Evolutionary conservation across 306 rosid species (phyloP), one percentile per base, ranked within the genome.

Genomic region (Vigna mungo): DNA sequence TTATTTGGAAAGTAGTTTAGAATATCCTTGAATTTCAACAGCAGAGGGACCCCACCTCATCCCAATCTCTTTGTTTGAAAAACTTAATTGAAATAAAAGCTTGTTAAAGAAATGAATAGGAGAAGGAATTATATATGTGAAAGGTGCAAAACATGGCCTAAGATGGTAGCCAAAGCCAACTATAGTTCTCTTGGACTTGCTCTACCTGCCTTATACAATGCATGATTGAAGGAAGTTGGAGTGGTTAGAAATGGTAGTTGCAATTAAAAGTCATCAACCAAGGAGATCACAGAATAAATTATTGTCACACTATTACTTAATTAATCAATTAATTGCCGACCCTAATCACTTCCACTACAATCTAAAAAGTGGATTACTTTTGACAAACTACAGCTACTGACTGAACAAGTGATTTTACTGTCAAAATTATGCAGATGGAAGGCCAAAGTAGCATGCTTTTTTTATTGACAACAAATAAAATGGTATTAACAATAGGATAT

Each of bases 201-300:
- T 30, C 65, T 58, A 39, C 67, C 71, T 75, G 60, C 72, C 73
- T 70, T 82, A 32, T 62, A 41, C 81, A 82, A 64, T 81, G 84
- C 84, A 78, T 78, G 81, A 85, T 75, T 75, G 74, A 70, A 74
- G 80, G 79, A 78, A 75, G 73, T 79, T 85, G 79, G 86, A 78
- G 84, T 78, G 73, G 85, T 85, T 75, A 64, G 77, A 47, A 58
- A 41, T 17, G 62, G 72, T 81, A 54, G 79, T 55, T 82, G 56
- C 73, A 56, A 82, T 70, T 46, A 75, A 70, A 78, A 75, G 76
- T 78, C 86, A 12, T 51, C 43, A 70, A 83, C 67, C 68, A 36
- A 43, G 82, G 46, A 74, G 69, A 85, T 78, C 54, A 63, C 60
- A 32, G 11, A 61, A 56, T 51, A 82, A 74, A 82, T 78, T 56